Base-by-base conservation (phyloP, 257 asterid genomes). In the Plantago elongata region DNA sequence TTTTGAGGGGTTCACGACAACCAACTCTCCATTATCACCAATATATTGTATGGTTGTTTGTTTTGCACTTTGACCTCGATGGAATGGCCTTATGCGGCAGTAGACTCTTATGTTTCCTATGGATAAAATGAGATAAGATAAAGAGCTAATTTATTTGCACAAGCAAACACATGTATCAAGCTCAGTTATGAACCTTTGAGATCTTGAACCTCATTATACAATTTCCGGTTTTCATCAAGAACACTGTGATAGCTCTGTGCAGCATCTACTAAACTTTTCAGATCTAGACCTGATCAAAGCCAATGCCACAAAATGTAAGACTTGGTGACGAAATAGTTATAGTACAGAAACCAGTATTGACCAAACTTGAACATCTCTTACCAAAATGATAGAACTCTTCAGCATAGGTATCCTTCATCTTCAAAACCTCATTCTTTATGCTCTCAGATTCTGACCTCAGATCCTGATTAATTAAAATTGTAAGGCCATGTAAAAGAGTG, bases 191-290 rank as follows among this genome's bases (percentile, higher is more conserved):
- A 64, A 90, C 98, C 98, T 92, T 92, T 92, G 74, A 92, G 82
- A 79, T 92, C 98, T 80, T 92, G 98, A 66, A 92, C 97, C 79
- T 92, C 95, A 29, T 92, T 92, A 81, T 88, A 92, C 67, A 92
- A 70, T 76, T 79, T 92, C 58, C 98, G 82, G 63, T 92, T 92
- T 78, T 92, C 97, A 42, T 83, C 89, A 67, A 88, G 87, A 67
- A 92, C 87, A 10, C 79, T 72, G 65, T 89, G 94, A 72, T 85
- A 87, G 77, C 75, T 87, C 73, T 89, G 96, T 40, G 99, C 97
- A 70, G 96, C 94, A 52, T 89, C 97, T 46, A 85, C 73, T 71
- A 89, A 65, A 57, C 83, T 83, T 68, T 79, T 78, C 67, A 93
- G 88, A 74, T 89, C 88, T 61, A 75, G 62, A 61, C 94, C 98